Evolutionary conservation across 352 stramenopile genomes (phyloP).

Genomic region (Aphanomyces euteiches): DNA sequence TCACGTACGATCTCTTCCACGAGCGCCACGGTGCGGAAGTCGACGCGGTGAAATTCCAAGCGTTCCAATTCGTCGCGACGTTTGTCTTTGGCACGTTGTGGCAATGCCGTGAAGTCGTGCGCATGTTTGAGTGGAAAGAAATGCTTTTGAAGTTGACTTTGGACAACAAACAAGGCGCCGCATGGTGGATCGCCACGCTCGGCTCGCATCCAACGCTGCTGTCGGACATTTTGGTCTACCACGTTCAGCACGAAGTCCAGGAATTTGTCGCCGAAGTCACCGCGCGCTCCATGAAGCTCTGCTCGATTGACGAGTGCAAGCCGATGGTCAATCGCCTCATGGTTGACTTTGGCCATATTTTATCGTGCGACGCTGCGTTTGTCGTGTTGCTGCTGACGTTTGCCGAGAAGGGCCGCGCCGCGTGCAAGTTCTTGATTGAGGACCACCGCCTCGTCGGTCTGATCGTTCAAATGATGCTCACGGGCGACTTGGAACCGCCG

Average conservation of each 20-base stretch:
- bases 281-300: constrained; percentile 49
- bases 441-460: neutral
- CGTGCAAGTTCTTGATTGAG: neutral
- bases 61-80: constrained; percentile 72
- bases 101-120: constrained; percentile 69
- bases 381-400: neutral
- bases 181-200: constrained; percentile 69
- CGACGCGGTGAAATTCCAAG: constrained; percentile 39
- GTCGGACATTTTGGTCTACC: constrained; percentile 67
- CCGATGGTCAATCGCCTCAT: neutral
- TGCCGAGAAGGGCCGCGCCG: neutral
- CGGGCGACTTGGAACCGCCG: neutral
- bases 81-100: constrained; percentile 86
- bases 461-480: neutral
- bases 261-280: constrained; percentile 68
- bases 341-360: neutral
- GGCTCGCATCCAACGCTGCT: constrained; percentile 59
- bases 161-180: constrained; percentile 55
- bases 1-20: constrained; percentile 66
- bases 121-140: constrained; percentile 70
- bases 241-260: constrained; percentile 60
- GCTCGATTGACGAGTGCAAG: neutral
- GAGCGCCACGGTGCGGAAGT: constrained; percentile 51
- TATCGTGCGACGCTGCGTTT: neutral
- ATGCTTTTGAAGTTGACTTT: constrained; percentile 64